Evolutionary conservation across 768 basidiomycete genomes (phyloP).

Genomic region (Hericium coralloides): DNA sequence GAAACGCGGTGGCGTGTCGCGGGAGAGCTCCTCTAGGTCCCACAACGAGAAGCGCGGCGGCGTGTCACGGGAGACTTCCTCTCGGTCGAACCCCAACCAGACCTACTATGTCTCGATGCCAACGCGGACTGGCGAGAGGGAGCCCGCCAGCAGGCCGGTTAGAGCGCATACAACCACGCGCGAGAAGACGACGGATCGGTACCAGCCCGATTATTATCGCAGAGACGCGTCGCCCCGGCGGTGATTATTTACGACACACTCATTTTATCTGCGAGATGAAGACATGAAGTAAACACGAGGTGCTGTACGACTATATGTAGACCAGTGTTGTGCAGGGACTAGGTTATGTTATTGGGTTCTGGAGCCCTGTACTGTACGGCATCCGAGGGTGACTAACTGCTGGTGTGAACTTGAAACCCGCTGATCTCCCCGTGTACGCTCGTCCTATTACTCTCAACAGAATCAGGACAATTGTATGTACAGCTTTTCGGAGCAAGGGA

Average conservation of each 20-base stretch:
- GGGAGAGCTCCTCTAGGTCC: neutral
- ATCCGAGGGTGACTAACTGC: too few species aligned
- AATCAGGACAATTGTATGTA: too few species aligned
- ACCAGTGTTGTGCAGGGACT: too few species aligned
- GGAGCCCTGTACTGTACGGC: too few species aligned
- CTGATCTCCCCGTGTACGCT: too few species aligned
- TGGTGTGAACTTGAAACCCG: too few species aligned
- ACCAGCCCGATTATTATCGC: slow-evolving; percentile 20
- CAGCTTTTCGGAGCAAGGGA: too few species aligned
- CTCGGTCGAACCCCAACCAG: slow-evolving; percentile 4
- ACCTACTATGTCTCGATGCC: slow-evolving; percentile 10
- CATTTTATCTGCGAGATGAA: neutral
- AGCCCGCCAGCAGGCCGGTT: too few species aligned
- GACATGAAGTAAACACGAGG: neutral
- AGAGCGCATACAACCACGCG: slow-evolving; percentile 1
- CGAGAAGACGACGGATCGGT: slow-evolving; percentile 13
- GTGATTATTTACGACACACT: slow-evolving; percentile 12
- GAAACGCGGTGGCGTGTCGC: neutral
- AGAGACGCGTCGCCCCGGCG: slow-evolving; percentile 24
- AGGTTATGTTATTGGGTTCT: too few species aligned
- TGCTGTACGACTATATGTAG: neutral
- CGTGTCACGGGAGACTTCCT: neutral
- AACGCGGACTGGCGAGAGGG: neutral
- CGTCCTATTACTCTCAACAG: too few species aligned
- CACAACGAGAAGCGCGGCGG: slow-evolving; percentile 3